These are phyloP conservation scores for Boechera divaricarpa DNA, from an alignment of 345 rosid genomes.

Conservation along the genomic window DNA sequence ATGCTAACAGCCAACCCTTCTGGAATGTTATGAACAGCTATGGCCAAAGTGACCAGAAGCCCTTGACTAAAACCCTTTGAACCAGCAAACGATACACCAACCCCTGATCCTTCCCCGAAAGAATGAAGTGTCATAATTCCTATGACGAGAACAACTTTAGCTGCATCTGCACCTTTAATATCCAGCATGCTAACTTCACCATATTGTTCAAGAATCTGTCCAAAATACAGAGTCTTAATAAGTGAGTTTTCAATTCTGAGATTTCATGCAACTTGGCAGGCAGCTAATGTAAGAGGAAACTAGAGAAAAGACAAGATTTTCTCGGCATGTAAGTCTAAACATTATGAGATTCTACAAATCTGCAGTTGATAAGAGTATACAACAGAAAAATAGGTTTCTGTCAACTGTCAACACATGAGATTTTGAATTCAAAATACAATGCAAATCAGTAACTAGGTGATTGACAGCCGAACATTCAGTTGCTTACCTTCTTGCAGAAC, in stretches of 20 bases:
- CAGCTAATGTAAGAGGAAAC: slow-evolving; percentile 16
- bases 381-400: slow-evolving; percentile 1
- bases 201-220: slow-evolving; percentile 90
- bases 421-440: slow-evolving; percentile 1
- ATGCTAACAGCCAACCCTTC: slow-evolving; percentile 99
- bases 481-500: slow-evolving; percentile 89
- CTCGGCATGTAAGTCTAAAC: neutral
- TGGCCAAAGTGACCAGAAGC: slow-evolving; percentile 94
- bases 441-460: neutral
- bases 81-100: slow-evolving; percentile 99
- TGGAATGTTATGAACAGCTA: slow-evolving; percentile 97
- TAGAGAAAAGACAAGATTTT: neutral
- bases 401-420: slow-evolving; percentile 10
- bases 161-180: slow-evolving; percentile 96
- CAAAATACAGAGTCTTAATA: slow-evolving; percentile 3
- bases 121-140: slow-evolving; percentile 99
- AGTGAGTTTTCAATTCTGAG: slow-evolving; percentile 1
- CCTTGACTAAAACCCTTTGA: slow-evolving; percentile 97
- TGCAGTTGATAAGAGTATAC: slow-evolving; percentile 2
- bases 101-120: slow-evolving; percentile 99
- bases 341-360: neutral
- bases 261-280: slow-evolving; percentile 13
- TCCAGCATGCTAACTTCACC: slow-evolving; percentile 99
- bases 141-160: slow-evolving; percentile 92
- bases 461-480: neutral